Base-by-base conservation (phyloP, 2,329 filamentous ascomycete genomes). In the Trichoderma semiorbis region DNA sequence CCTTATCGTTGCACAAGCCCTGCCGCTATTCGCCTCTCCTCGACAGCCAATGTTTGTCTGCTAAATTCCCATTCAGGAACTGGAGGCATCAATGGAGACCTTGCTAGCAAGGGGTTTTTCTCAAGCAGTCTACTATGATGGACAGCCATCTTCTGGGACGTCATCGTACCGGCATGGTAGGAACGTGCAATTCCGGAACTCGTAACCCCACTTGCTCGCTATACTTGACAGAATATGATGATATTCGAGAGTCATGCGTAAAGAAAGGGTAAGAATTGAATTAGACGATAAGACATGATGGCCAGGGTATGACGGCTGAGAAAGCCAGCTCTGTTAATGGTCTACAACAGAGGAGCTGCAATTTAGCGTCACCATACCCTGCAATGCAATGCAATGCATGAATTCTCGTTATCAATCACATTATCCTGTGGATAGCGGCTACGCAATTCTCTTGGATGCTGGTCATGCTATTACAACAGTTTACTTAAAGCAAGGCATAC, bases 371-470 rank as follows among this genome's bases (percentile, higher is more conserved):
- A 47, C 43, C 61, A 68, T 64, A 47, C 53, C 69, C 34, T 68
- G 64, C 34, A 68, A 63, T 72, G 57, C 34, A 68, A 63, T 72
- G 57, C 32, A 24, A 24, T 26, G 55, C 43, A 34, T 57, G 47
- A 61, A 32, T 32, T 16, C 30, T 30, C 28, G 21, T 47, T 62
- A 53, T 16, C 28, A 50, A 47, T 24, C 24, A 53, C 47, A 16
- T 26, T 55, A 50, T n/a, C 39, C 28, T 16, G 53, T 60, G 53
- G 53, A 60, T 68, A 30, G 16, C 8, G 11, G 8, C n/a, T 24
- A 64, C 39, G 39, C 36, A 50, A 21, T 30, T 21, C 32, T 32
- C n/a, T 28, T 32, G n/a, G 62, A 39, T 50, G 11, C 64, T 6
- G 11, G 24, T 39, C 32, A 34, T 30, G 16, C 30, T 57, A 28